phyloP scores from a whole-genome alignment of 139 green algal species.

The Chlamydomonas schloesseri region DNA sequence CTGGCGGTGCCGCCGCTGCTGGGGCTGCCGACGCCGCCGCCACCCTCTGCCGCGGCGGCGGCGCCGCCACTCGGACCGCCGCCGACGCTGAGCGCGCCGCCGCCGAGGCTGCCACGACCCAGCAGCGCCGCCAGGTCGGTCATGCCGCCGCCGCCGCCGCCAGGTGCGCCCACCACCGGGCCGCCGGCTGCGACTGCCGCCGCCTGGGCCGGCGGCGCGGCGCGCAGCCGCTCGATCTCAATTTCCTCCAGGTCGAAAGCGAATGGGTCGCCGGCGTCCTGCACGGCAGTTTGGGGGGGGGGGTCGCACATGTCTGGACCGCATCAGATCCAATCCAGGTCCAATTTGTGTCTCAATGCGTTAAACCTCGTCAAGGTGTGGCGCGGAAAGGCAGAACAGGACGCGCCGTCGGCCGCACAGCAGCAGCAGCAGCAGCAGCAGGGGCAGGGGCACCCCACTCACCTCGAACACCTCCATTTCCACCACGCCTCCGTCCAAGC shows the following conservation, averaged over 20 bases:
- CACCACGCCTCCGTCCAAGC: neutral
- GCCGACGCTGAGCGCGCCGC: neutral
- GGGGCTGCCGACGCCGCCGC: neutral
- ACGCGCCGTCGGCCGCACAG: too few species aligned
- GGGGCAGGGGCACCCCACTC: too few species aligned
- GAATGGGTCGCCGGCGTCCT: slow-evolving; percentile 12
- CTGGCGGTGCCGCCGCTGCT: neutral
- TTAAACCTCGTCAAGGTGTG: too few species aligned
- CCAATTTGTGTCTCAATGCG: too few species aligned
- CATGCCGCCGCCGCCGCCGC: neutral
- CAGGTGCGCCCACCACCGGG: neutral
- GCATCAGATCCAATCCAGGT: too few species aligned
- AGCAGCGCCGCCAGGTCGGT: slow-evolving; percentile 26
- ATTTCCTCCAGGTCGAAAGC: slow-evolving; percentile 48
- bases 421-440: too few species aligned
- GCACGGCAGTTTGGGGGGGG: too few species aligned
- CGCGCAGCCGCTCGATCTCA: slow-evolving; percentile 48
- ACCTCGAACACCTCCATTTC: slow-evolving; percentile 28
- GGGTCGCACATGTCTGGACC: too few species aligned
- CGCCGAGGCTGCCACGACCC: neutral
- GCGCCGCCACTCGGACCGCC: neutral
- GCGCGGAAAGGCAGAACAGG: too few species aligned
- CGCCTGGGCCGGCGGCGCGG: slow-evolving; percentile 11
- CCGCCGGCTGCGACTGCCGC: too few species aligned
- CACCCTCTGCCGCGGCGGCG: neutral